Base-by-base conservation (phyloP, 23 red algal genomes). In the Pyropia yezoensis region DNA sequence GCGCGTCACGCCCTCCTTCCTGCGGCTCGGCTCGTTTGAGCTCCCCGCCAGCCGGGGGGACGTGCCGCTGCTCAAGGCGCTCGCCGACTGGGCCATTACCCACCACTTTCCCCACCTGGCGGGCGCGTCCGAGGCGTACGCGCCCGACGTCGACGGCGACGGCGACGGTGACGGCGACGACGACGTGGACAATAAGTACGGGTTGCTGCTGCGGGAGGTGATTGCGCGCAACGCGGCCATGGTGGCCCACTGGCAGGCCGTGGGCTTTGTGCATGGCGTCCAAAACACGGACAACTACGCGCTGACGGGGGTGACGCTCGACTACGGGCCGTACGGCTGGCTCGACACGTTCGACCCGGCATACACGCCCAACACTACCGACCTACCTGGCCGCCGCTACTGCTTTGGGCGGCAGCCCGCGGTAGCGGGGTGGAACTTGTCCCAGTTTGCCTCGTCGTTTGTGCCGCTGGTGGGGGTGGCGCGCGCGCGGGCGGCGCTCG, bases 211-310 rank as follows among this genome's bases (percentile, higher is more conserved):
- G 18, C 26, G 19, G 21, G 75, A 87, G 61, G 86, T 91, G 19
- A 75, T 82, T 19, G 51, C 55, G 49, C 58, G 66, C 21, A 98
- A 85, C 57, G 94, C 87, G 7, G 32, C 75, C 39, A 78, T 98
- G 81, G 87, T 98, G 2, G 94, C 87, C 13, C 64, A 69, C 55
- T 98, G 94, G 94, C 94, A 98, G 25, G 80, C 71, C 49, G 55
- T 98, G 21, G 94, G 94, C 19, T 98, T 98, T 71, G 94, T 98
- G 0, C 94, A 98, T 54, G 94, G 94, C 14, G 94, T 98, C 15
- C 76, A 88, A 66, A 98, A 98, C 66, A 91, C 94, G 20, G 94
- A 98, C 52, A 98, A 98, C 49, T 65, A 82, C 23, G 83, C 84
- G 14, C 88, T 98, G 62, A 54, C 91, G 67, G 94, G 94, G 14